Base-by-base conservation (phyloP, 805 yeast genomes). In the Candida chilensis region DNA sequence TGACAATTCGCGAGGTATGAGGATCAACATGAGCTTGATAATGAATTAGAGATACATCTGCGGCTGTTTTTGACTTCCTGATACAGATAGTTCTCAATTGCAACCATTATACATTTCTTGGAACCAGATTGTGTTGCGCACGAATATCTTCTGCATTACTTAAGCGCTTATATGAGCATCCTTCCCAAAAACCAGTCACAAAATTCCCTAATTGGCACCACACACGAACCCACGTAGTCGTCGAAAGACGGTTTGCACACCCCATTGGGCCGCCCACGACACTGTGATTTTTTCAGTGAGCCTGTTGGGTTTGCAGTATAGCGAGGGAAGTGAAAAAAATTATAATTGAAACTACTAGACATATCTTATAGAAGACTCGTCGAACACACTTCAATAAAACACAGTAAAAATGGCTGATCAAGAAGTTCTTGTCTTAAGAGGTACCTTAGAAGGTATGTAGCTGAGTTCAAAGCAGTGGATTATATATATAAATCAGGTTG, bases 341-440 rank as follows among this genome's bases (percentile, higher is more conserved):
- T 35, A 27, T 35, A 34, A 26, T n/a, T n/a, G n/a, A n/a, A n/a
- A n/a, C n/a, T n/a, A n/a, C n/a, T n/a, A n/a, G n/a, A n/a, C n/a
- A n/a, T n/a, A n/a, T n/a, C n/a, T n/a, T n/a, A n/a, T n/a, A n/a
- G n/a, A n/a, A n/a, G n/a, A n/a, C n/a, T n/a, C n/a, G n/a, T n/a
- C n/a, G n/a, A n/a, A n/a, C n/a, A n/a, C n/a, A n/a, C n/a, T n/a
- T n/a, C n/a, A n/a, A n/a, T n/a, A n/a, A n/a, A n/a, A n/a, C n/a
- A n/a, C n/a, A n/a, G n/a, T n/a, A n/a, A 57, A 39, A 51, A 81
- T 81, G 88, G 72, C 87, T 67, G 75, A 74, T 57, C 80, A 75
- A 69, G 96, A 88, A 84, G 94, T 88, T 79, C 78, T 90, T 75
- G 96, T 90, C 69, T 84, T 92, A 68, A 88, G 97, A 81, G 99